phyloP scores from a whole-genome alignment of 495 filamentous ascomycete genomes.

The Ascobolus immersus region DNA sequence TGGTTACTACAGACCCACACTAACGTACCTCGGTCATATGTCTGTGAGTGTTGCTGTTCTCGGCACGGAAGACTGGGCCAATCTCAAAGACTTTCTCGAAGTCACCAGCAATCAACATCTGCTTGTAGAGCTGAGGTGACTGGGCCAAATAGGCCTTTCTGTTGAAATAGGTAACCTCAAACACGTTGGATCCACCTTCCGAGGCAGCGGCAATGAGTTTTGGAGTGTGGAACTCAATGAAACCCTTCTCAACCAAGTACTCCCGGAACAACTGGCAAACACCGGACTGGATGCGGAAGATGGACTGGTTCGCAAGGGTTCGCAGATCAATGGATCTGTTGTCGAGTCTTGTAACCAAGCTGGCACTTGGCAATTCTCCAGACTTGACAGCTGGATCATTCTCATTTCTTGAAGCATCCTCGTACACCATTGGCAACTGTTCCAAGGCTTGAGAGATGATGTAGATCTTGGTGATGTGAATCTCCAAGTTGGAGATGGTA shows the following conservation, averaged over 20 bases:
- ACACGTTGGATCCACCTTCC: slow-evolving; percentile 83
- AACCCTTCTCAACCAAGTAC: slow-evolving; percentile 49
- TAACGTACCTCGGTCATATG: slow-evolving; percentile 57
- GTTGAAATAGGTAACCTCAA: slow-evolving; percentile 77
- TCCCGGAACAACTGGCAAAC: slow-evolving; percentile 57
- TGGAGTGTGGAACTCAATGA: slow-evolving; percentile 71
- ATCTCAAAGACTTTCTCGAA: slow-evolving; percentile 74
- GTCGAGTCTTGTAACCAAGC: slow-evolving; percentile 32
- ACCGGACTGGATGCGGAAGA: slow-evolving; percentile 51
- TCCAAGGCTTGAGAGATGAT: slow-evolving; percentile 26
- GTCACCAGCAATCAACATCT: slow-evolving; percentile 83
- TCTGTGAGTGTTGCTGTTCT: slow-evolving; percentile 86
- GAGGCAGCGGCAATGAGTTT: slow-evolving; percentile 75
- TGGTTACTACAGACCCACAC: background rate
- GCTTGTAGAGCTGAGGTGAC: slow-evolving; percentile 89
- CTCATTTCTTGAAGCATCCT: slow-evolving; percentile 14
- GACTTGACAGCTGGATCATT: slow-evolving; percentile 8
- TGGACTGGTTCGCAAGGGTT: slow-evolving; percentile 65
- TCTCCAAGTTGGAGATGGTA: slow-evolving; percentile 46
- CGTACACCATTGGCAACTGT: slow-evolving; percentile 21
- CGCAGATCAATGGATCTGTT: slow-evolving; percentile 82
- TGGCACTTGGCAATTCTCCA: slow-evolving; percentile 5
- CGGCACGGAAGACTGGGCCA: slow-evolving; percentile 79
- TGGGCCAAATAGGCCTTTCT: slow-evolving; percentile 67
- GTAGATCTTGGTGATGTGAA: slow-evolving; percentile 58